phyloP scores from a whole-genome alignment of 331 rosid species.

The Erythrophleum ivorense region DNA sequence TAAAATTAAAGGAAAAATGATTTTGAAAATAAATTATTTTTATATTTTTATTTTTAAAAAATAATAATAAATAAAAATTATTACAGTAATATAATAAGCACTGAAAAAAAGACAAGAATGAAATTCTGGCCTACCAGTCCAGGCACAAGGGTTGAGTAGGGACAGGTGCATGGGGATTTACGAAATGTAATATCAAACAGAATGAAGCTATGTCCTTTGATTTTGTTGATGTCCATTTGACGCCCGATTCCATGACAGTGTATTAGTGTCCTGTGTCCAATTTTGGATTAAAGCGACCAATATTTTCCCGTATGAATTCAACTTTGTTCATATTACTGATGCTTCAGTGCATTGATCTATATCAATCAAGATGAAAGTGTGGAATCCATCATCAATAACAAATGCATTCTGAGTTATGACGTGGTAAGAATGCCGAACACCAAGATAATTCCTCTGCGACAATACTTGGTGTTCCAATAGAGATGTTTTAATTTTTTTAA shows the following conservation, averaged over 20 bases:
- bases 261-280: neutral
- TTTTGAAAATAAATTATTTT: too few species aligned
- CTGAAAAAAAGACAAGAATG: too few species aligned
- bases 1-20: too few species aligned
- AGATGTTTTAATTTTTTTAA: too few species aligned
- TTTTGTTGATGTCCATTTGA: neutral
- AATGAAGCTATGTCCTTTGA: neutral
- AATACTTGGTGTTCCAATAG: too few species aligned
- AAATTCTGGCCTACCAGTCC: neutral
- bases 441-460: too few species aligned
- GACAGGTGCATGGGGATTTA: neutral
- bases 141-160: slow-evolving; percentile 22
- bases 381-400: neutral
- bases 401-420: too few species aligned
- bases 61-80: too few species aligned
- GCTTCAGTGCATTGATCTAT: neutral
- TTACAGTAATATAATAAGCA: too few species aligned
- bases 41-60: too few species aligned
- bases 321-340: neutral
- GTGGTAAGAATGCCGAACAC: too few species aligned
- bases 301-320: neutral
- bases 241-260: neutral
- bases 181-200: neutral
- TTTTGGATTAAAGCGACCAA: neutral
- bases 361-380: neutral